Conservation (phyloP, 1,284 basidiomycete species). For the Erythrobasidium hasegawianum region DNA sequence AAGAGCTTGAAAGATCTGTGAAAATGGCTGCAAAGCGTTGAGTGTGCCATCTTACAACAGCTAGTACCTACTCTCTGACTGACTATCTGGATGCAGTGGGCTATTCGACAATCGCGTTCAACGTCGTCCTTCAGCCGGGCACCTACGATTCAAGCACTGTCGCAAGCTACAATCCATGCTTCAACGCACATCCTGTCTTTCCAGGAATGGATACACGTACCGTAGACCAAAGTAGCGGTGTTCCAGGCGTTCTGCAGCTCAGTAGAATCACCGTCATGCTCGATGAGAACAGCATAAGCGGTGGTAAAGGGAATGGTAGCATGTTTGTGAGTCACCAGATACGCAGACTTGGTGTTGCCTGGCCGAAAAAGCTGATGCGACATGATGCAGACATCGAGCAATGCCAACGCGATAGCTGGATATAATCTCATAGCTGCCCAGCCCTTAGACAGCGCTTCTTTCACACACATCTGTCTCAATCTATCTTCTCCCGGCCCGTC, state of each 20-base stretch:
- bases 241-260: conserved; percentile 41
- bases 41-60: conserved; percentile 7
- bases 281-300: conserved; percentile 44
- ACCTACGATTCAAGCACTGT: conserved; percentile 10
- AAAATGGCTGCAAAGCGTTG: conserved; percentile 31
- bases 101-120: conserved; percentile 35
- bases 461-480: conserved; percentile 30
- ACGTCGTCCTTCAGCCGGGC: conserved; percentile 24
- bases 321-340: conserved; percentile 28
- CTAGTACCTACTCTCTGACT: not conserved
- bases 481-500: conserved; percentile 23
- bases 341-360: not conserved
- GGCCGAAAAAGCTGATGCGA: not conserved
- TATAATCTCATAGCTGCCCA: conserved; percentile 35
- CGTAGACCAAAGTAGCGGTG: conserved; percentile 14
- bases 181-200: conserved; percentile 30
- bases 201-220: conserved; percentile 32
- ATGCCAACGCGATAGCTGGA: conserved; percentile 25
- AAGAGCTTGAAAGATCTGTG: conserved; percentile 13
- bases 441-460: conserved; percentile 32
- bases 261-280: conserved; percentile 47
- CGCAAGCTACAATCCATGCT: conserved; percentile 25
- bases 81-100: conserved; percentile 20
- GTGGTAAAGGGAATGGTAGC: conserved; percentile 34
- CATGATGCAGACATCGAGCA: conserved; percentile 35